A percentile compares a stretch with the other conserved stretches of the same genome.
Conservation (phyloP, 805 yeast genomes). For the Lipomyces lipofer region DNA sequence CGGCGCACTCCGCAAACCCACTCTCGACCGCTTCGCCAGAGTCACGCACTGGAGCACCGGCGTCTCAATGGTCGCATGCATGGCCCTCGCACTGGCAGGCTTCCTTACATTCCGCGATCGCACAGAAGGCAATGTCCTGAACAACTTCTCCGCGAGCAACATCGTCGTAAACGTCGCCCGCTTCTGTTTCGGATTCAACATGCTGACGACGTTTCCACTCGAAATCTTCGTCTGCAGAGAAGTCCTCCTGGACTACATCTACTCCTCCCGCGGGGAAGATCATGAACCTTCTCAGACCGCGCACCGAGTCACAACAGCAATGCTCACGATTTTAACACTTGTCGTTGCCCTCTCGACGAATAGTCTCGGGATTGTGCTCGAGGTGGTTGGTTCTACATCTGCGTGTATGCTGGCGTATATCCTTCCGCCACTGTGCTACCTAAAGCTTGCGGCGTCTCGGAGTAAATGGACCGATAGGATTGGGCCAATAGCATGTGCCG, state of each 20-base stretch:
- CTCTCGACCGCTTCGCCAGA: conserved; percentile 68
- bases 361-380: conserved; percentile 83
- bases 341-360: conserved; percentile 73
- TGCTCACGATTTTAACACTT: conserved; percentile 69
- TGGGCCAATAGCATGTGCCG: conserved; percentile 61
- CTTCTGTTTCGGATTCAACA: conserved; percentile 85
- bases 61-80: conserved; percentile 77
- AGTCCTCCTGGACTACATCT: conserved; percentile 65
- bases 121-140: conserved; percentile 84
- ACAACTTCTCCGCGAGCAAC: conserved; percentile 80
- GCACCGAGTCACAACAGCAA: conserved; percentile 66
- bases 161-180: conserved; percentile 80
- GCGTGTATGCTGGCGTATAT: conserved; percentile 93
- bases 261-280: conserved; percentile 13
- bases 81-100: conserved; percentile 77
- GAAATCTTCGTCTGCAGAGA: conserved; percentile 90
- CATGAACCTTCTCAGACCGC: conserved; percentile 14
- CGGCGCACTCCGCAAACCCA: conserved; percentile 75
- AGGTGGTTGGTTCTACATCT: conserved; percentile 87
- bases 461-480: conserved; percentile 43
- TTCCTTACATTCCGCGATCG: conserved; percentile 69
- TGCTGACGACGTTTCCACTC: conserved; percentile 88
- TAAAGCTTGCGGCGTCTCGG: conserved; percentile 55
- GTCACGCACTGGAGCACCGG: conserved; percentile 83
- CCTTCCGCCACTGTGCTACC: conserved; percentile 80